phyloP scores from a whole-genome alignment of 352 stramenopile genomes.

The Thalassiosira hispida region DNA sequence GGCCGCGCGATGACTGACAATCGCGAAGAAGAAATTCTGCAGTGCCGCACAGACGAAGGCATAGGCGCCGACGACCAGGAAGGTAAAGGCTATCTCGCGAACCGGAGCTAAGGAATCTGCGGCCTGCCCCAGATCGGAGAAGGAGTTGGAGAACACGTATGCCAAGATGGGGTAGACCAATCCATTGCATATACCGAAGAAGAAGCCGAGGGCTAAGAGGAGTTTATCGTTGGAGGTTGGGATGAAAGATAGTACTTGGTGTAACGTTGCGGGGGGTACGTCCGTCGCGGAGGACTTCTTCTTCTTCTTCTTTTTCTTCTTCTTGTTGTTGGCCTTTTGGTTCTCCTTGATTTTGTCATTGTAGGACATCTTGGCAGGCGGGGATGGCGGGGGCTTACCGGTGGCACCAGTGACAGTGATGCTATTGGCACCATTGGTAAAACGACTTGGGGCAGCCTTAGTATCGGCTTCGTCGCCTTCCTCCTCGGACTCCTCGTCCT shows the following conservation, averaged over 20 bases:
- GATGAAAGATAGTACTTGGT: slow-evolving; percentile 44
- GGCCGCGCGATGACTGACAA: slow-evolving; percentile 20
- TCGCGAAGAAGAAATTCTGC: slow-evolving; percentile 66
- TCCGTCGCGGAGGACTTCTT: slow-evolving; percentile 12
- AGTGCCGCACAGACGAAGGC: slow-evolving; percentile 50
- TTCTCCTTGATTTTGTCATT: slow-evolving; percentile 17
- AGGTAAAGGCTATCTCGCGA: slow-evolving; percentile 55
- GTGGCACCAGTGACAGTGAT: too few species aligned
- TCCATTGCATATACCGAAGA: slow-evolving; percentile 67
- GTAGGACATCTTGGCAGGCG: not conserved
- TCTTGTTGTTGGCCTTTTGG: not conserved
- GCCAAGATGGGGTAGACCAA: slow-evolving; percentile 71
- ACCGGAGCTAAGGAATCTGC: slow-evolving; percentile 45
- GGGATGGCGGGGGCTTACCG: not conserved
- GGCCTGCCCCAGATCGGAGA: slow-evolving; percentile 56
- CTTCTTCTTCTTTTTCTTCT: slow-evolving; percentile 10
- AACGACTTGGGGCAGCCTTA: not conserved
- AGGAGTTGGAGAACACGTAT: slow-evolving; percentile 68
- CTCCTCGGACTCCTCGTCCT: not conserved
- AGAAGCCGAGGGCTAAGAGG: slow-evolving; percentile 55
- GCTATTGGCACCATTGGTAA: too few species aligned
- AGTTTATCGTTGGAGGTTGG: slow-evolving; percentile 31
- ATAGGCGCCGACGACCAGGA: slow-evolving; percentile 62
- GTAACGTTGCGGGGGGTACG: slow-evolving; percentile 23
- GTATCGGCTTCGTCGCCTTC: not conserved